phyloP scores from a whole-genome alignment of 2,329 filamentous ascomycete species.

The Alternaria atra region DNA sequence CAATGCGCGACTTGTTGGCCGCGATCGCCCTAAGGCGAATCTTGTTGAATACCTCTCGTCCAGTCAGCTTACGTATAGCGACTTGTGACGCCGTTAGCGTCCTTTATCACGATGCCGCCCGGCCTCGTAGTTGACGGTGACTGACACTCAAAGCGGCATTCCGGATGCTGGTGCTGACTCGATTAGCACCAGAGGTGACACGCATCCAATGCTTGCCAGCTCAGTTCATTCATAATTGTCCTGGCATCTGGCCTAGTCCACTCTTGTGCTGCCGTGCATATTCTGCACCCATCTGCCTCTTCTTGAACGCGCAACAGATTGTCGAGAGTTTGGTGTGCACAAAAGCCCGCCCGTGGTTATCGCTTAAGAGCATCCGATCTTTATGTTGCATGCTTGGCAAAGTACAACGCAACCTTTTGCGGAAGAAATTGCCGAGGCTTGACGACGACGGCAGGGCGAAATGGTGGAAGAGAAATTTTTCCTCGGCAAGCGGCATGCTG shows the following conservation, averaged over 20 bases:
- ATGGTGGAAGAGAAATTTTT: conserved; percentile 21
- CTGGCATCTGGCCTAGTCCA: not conserved
- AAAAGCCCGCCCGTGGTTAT: conserved; percentile 4
- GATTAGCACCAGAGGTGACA: conserved; percentile 33
- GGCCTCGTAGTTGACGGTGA: conserved; percentile 25
- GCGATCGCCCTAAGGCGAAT: conserved; percentile 9
- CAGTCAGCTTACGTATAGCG: conserved; percentile 30
- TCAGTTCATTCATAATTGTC: conserved; percentile 14
- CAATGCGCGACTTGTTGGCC: conserved; percentile 15
- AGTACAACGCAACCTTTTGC: conserved; percentile 10
- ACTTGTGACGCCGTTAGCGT: conserved; percentile 21
- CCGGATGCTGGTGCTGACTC: conserved; percentile 33
- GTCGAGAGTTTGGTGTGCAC: conserved; percentile 2
- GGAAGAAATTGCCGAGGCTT: conserved; percentile 27
- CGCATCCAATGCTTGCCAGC: conserved; percentile 26
- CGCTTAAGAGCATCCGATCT: conserved; percentile 19
- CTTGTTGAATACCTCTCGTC: conserved; percentile 27
- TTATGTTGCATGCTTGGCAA: conserved; percentile 33
- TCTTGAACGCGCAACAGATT: not conserved
- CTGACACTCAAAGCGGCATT: conserved; percentile 34
- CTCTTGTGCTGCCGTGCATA: conserved; percentile 7
- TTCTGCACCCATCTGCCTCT: not conserved
- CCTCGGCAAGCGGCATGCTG: conserved; percentile 15
- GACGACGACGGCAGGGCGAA: conserved; percentile 9
- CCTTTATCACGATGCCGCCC: conserved; percentile 17